Percentiles rank a stretch among this genome's conserved stretches.
Evolutionary conservation across 371 early-diverging fungal species (phyloP).

Genomic region (Capniomyces stellatus): DNA sequence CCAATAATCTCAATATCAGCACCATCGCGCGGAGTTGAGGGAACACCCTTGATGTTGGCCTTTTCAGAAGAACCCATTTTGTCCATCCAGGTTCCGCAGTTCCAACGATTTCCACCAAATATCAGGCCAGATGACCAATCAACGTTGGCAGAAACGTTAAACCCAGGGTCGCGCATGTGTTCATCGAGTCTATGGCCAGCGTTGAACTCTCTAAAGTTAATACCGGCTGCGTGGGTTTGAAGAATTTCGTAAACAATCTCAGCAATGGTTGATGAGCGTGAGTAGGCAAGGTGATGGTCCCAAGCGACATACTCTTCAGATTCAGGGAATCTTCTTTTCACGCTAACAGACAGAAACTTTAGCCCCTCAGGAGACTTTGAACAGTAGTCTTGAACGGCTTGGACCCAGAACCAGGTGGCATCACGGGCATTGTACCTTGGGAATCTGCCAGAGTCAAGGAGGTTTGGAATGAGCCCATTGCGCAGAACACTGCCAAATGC

Average conservation of each 20-base stretch:
- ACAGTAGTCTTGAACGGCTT: slow-evolving; percentile 77
- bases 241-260: slow-evolving; percentile 85
- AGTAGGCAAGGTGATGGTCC: slow-evolving; percentile 40
- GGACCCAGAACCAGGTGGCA: slow-evolving; percentile 91
- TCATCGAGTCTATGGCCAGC: slow-evolving; percentile 76
- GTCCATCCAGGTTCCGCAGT: slow-evolving; percentile 99
- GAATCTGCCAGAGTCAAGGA: slow-evolving; percentile 63
- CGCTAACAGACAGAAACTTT: slow-evolving; percentile 42
- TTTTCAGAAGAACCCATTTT: slow-evolving; percentile 93
- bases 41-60: slow-evolving; percentile 77
- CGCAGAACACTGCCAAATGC: slow-evolving; percentile 74
- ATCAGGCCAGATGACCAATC: slow-evolving; percentile 63
- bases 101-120: slow-evolving; percentile 73
- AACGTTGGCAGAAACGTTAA: slow-evolving; percentile 53
- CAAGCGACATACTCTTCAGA: slow-evolving; percentile 47
- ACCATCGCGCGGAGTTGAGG: slow-evolving; percentile 89
- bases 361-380: slow-evolving; percentile 47
- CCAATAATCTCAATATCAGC: slow-evolving; percentile 84
- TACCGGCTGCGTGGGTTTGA: slow-evolving; percentile 79
- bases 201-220: slow-evolving; percentile 85
- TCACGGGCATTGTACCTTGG: slow-evolving; percentile 94
- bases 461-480: slow-evolving; percentile 89
- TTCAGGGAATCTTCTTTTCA: slow-evolving; percentile 68
- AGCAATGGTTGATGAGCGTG: slow-evolving; percentile 39
- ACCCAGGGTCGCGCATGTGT: slow-evolving; percentile 81